Conservation (phyloP, 2,329 filamentous ascomycete genomes). For the Fonsecaea nubica region DNA sequence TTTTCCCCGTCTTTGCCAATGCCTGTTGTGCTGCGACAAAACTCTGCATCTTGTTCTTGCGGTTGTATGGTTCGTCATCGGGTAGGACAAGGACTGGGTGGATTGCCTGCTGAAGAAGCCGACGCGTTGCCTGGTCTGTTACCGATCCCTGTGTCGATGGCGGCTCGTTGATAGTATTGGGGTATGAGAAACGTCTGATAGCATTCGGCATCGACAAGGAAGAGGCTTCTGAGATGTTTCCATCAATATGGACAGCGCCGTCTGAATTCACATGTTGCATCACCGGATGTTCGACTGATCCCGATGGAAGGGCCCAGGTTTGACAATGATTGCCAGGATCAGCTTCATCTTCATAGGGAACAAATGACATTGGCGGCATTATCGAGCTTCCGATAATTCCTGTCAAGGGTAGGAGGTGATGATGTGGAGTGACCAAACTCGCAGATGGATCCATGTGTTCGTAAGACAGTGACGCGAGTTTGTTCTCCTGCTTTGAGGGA, state of each 20-base stretch:
- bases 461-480: conserved; percentile 30
- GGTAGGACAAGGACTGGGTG: not conserved
- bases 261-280: conserved; percentile 25
- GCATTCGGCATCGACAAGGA: conserved; percentile 4
- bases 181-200: conserved; percentile 15
- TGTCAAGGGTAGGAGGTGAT: conserved; percentile 13
- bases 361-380: not conserved
- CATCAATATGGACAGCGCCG: conserved; percentile 5
- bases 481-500: conserved; percentile 40
- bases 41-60: conserved; percentile 38
- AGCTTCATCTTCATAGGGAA: not conserved
- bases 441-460: conserved; percentile 14
- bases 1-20: conserved; percentile 38
- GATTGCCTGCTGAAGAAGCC: not conserved
- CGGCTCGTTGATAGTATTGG: conserved; percentile 5
- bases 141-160: not conserved
- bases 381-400: conserved; percentile 11
- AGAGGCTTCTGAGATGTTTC: not conserved
- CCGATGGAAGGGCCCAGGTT: not conserved
- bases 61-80: conserved; percentile 36
- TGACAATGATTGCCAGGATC: not conserved
- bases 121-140: not conserved
- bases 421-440: not conserved
- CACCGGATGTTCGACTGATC: conserved; percentile 12
- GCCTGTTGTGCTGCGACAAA: conserved; percentile 38